Evolutionary conservation across 2,329 filamentous ascomycete species (phyloP), one percentile per base, ranked within the genome.

Genomic region (Helicocarpus griseus): DNA sequence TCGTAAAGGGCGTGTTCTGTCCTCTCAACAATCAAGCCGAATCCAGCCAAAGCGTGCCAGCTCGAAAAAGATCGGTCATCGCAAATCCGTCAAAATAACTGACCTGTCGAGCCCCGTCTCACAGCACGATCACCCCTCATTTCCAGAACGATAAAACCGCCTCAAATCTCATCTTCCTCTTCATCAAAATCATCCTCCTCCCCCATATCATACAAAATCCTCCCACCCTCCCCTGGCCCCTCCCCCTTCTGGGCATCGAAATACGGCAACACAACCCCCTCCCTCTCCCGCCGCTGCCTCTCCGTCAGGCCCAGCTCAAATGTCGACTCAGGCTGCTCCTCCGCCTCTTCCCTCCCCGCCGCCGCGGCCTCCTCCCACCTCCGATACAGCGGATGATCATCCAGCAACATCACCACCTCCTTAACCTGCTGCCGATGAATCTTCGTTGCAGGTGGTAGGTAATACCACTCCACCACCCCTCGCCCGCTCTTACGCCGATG

Each of bases 141-240:
- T 17, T 29, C 2, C 26, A 9, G 24, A 17, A 36, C 36, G 31
- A 31, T 5, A 21, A 21, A 22, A 35, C 21, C 31, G 40, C 50
- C 22, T 69, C 65, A 90, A 58, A 91, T 89, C 70, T 96, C 90
- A 70, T 96, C 90, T 63, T 96, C 89, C 63, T 95, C 89, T 53
- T 95, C 90, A 60, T 95, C 90, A 71, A 96, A 97, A 66, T 97
- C 89, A 69, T 98, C 93, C 72, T 97, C 93, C 56, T 83, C 80
- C 1, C 90, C 91, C 87, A 97, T 95, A 60, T 97, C 91, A 66
- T 98, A 98, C 62, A 98, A 65, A 58, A 98, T 98, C 54, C 91
- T 79, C 0, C 93, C 93, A 4, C 93, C 91, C 61, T 95, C 89
- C 0, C 90, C 90, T 0, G 81, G 73, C 4, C 78, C 80, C 53